Conservation (phyloP, 139 green algal genomes). For the Coelastrella sp. region DNA sequence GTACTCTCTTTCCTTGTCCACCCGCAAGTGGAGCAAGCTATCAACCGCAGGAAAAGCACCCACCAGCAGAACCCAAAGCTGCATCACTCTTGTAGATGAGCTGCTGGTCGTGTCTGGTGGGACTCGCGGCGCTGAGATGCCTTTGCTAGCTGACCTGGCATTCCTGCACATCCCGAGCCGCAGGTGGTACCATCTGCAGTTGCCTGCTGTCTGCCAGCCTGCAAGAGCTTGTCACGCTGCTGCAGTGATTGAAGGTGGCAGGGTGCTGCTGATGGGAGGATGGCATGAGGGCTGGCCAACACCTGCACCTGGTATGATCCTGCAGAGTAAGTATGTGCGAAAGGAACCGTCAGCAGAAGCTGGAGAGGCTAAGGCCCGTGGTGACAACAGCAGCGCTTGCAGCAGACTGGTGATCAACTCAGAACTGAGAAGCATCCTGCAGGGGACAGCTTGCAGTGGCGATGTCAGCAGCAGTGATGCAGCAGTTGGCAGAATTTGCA, state of each 20-base stretch:
- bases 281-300: constrained; percentile 26
- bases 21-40: not conserved
- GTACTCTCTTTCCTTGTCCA: not conserved
- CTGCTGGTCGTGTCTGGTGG: constrained; percentile 29
- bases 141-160: constrained; percentile 20
- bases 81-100: constrained; percentile 6
- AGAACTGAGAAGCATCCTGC: not conserved
- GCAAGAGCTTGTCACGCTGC: constrained; percentile 13
- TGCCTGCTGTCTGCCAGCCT: not conserved
- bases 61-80: constrained; percentile 7
- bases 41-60: not conserved
- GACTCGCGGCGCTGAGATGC: not conserved
- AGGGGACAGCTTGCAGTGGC: not conserved
- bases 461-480: not conserved
- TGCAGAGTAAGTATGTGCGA: constrained; percentile 18
- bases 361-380: not conserved
- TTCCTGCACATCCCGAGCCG: constrained; percentile 14
- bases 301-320: not conserved
- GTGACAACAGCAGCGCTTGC: not conserved
- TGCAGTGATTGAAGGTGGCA: not conserved
- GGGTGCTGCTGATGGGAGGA: not conserved
- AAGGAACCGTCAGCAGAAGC: not conserved
- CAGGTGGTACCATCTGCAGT: constrained; percentile 17
- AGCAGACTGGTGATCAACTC: constrained; percentile 30
- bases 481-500: not conserved